Evolutionary conservation across 208 protist species (phyloP), one percentile per base, ranked within the genome.

Genomic region (Trypanosoma brucei): DNA sequence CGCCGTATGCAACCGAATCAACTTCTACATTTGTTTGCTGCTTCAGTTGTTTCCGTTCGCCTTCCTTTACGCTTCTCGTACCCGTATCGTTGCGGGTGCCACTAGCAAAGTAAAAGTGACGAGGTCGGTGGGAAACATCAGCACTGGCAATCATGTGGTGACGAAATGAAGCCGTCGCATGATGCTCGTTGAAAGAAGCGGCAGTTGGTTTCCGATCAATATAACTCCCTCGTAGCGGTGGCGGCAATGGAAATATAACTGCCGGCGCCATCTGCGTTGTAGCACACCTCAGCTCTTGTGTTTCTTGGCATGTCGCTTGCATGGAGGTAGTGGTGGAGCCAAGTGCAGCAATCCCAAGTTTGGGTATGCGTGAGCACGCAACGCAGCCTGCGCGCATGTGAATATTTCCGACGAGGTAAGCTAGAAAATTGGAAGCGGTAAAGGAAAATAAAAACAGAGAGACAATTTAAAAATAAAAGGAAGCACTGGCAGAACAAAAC

Each of bases 61-160:
- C n/a, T 54, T 34, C 22, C 44, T 50, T 59, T 30, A 38, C 49
- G 39, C 30, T 44, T 11, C 55, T 22, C 22, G 22, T 59, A 13
- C 31, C 22, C 8, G 42, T 46, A 37, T 36, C 30, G 7, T 30
- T 48, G 9, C 48, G 22, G 9, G 61, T 58, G 13, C 34, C 50
- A 11, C 50, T 22, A 42, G 52, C 46, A 48, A 65, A 57, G 34
- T 75, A 61, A 63, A 84, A 76, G 63, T 76, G 53, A 42, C 78
- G 48, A 2, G 78, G 84, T 3, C 85, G 79, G 71, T 89, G 78
- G 3, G 85, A 86, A 49, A 94, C 70, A 55, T 94, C 88, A 14
- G 88, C 76, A 46, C 70, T 78, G 36, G 59, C 46, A 64, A 80
- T 79, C 34, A 92, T 68, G 3, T 67, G 55, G 6, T 68, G 81